Percentiles rank a stretch among this genome's conserved stretches.
These are phyloP conservation scores for Isoetes taiwanensis DNA, from an alignment of 75 land plant species.

Conservation along the genomic window DNA sequence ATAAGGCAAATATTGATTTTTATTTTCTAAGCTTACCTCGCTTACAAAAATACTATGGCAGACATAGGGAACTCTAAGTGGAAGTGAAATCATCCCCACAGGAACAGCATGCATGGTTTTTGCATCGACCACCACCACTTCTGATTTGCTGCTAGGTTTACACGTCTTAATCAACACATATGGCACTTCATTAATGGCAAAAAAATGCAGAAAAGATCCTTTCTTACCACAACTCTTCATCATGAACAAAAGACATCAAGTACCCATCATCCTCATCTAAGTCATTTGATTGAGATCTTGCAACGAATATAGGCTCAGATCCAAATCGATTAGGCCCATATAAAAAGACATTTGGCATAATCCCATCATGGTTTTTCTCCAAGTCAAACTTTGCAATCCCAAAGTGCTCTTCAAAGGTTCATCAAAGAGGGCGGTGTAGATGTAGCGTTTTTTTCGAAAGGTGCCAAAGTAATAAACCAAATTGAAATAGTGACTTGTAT, in stretches of 20 bases:
- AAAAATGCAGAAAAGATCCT: background rate
- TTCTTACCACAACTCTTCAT: constrained; percentile 75
- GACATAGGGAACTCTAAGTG: constrained; percentile 10
- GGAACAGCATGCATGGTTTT: constrained; percentile 16
- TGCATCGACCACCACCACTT: constrained; percentile 14
- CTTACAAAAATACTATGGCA: constrained; percentile 11
- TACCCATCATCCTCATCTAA: constrained; percentile 88
- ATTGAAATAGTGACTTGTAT: no score
- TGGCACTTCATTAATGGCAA: no score
- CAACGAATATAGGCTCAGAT: constrained; percentile 80
- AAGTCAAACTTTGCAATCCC: constrained; percentile 79
- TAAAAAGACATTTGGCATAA: constrained; percentile 43
- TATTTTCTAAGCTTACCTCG: no score
- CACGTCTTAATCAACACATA: no score
- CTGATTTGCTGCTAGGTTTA: constrained; percentile 13
- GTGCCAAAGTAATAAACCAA: no score
- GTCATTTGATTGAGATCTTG: constrained; percentile 35
- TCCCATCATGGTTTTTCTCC: constrained; percentile 54
- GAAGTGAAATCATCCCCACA: constrained; percentile 8
- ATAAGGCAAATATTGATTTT: no score
- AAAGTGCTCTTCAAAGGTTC: no score
- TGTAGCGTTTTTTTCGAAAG: no score
- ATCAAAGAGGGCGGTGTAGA: no score
- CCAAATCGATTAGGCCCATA: constrained; percentile 74
- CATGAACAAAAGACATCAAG: constrained; percentile 76